These are phyloP conservation scores for Phytophthora chlamydospora DNA, from an alignment of 352 stramenopile genomes.

Conservation along the genomic window DNA sequence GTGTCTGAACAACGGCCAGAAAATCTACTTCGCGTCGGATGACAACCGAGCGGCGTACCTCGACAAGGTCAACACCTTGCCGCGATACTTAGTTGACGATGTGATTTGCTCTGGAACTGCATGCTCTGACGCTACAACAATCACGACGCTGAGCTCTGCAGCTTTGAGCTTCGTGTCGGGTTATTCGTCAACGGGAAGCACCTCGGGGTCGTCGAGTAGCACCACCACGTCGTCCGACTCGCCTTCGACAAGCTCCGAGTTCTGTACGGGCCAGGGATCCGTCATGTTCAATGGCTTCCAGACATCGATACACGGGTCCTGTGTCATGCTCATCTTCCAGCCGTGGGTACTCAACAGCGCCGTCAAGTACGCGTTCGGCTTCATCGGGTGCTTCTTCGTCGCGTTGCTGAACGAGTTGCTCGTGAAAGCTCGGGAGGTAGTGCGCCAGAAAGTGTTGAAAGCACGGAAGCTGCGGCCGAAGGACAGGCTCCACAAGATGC, in stretches of 20 bases:
- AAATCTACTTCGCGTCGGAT: conserved; percentile 75
- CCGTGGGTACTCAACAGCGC: conserved; percentile 67
- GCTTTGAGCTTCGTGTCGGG: conserved; percentile 27
- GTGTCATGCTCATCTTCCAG: conserved; percentile 64
- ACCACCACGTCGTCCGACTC: conserved; percentile 2
- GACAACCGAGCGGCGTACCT: conserved; percentile 53
- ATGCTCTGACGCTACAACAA: conserved; percentile 57
- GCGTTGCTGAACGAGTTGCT: conserved; percentile 59
- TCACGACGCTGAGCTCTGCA: conserved; percentile 47
- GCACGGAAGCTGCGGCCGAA: conserved; percentile 26
- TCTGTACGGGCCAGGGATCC: conserved; percentile 58
- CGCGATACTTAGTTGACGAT: conserved; percentile 47
- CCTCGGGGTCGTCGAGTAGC: conserved; percentile 4
- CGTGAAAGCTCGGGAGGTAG: conserved; percentile 43
- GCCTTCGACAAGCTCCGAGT: conserved; percentile 20
- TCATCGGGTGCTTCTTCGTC: conserved; percentile 57
- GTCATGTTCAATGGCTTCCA: conserved; percentile 81
- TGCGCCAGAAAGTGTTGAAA: conserved; percentile 45
- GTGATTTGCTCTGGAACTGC: conserved; percentile 48
- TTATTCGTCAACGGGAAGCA: conserved; percentile 15
- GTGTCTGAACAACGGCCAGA: conserved; percentile 68
- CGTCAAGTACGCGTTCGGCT: conserved; percentile 66
- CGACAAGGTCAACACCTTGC: conserved; percentile 47
- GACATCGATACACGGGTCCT: conserved; percentile 61
- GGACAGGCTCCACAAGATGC: conserved; percentile 48